Evolutionary conservation across 2,329 filamentous ascomycete species (phyloP), one percentile per base, ranked within the genome.

Genomic region (Cercospora brassicicola): DNA sequence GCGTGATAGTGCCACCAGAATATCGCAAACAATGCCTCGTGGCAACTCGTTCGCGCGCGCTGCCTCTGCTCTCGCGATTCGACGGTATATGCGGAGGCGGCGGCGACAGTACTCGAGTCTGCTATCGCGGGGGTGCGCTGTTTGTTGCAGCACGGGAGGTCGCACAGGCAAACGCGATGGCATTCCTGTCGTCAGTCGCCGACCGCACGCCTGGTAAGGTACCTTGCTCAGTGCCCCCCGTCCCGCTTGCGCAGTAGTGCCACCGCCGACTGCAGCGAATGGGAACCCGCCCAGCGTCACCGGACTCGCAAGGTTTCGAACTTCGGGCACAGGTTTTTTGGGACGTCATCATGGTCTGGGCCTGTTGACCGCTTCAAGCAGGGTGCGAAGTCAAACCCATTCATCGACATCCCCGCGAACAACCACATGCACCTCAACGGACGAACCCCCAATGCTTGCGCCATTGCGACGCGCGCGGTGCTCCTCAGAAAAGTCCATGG

Each of bases 241-340:
- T n/a, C 53, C 53, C 53, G 53, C 53, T 10, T n/a, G 8, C 53
- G 53, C 53, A 57, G 53, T 31, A 57, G 53, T 57, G 53, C 53
- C 53, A 57, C 53, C 53, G 53, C 26, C 28, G 23, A 10, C 53
- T n/a, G 10, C 53, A 30, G 53, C 53, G n/a, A 57, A 57, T 57
- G 53, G 53, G 53, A 51, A 30, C 1, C 26, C 53, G 26, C 15
- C 26, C 26, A 30, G 23, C 23, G 23, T 28, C 20, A n/a, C 53
- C 53, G 53, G n/a, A 18, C 20, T 15, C 53, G 30, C 11, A 33
- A 31, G 28, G 53, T 28, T 56, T n/a, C 23, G 23, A 15, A 15
- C 53, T 56, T 23, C 15, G 23, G 20, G 28, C 28, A 26, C 53
- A 18, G 28, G 6, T 57, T 57, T n/a, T 20, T n/a, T 28, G 26